Percentiles rank a stretch among this genome's conserved stretches.
phyloP scores from a whole-genome alignment of 2,329 filamentous ascomycete genomes.

The Dichotomopilus funicola region DNA sequence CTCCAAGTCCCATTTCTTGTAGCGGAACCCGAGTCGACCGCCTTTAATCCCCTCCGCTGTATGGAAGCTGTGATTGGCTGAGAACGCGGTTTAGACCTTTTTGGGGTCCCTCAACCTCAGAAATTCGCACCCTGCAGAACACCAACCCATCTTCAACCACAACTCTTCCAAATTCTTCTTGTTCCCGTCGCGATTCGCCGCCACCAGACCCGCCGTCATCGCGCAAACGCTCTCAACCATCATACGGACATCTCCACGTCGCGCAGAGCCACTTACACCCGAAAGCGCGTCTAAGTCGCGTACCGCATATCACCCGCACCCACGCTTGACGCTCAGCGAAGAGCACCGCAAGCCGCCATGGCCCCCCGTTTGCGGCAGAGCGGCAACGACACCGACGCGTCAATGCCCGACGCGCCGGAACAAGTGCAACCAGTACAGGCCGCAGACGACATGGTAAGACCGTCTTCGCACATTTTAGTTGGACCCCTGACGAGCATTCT shows the following conservation, averaged over 20 bases:
- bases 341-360: conserved; percentile 39
- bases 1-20: conserved; percentile 1
- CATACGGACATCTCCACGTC: neutral
- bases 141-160: conserved; percentile 22
- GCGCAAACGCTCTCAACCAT: conserved; percentile 9
- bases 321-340: conserved; percentile 7
- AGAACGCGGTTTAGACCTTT: conserved; percentile 23
- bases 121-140: conserved; percentile 24
- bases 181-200: conserved; percentile 14
- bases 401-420: conserved; percentile 55
- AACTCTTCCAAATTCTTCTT: conserved; percentile 9
- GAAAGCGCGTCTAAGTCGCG: conserved; percentile 50
- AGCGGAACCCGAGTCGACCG: conserved; percentile 9
- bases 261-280: conserved; percentile 16
- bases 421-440: conserved; percentile 28
- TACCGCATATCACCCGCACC: conserved; percentile 21
- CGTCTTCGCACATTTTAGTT: neutral
- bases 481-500: neutral
- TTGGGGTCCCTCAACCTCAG: conserved; percentile 24
- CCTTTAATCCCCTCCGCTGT: conserved; percentile 17
- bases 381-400: conserved; percentile 54
- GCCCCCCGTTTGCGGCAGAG: conserved; percentile 46
- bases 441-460: conserved; percentile 44
- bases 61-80: conserved; percentile 21
- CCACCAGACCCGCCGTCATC: conserved; percentile 19